These are phyloP conservation scores for Heliocybe sulcata DNA, from an alignment of 1,284 basidiomycete genomes.

Conservation along the genomic window DNA sequence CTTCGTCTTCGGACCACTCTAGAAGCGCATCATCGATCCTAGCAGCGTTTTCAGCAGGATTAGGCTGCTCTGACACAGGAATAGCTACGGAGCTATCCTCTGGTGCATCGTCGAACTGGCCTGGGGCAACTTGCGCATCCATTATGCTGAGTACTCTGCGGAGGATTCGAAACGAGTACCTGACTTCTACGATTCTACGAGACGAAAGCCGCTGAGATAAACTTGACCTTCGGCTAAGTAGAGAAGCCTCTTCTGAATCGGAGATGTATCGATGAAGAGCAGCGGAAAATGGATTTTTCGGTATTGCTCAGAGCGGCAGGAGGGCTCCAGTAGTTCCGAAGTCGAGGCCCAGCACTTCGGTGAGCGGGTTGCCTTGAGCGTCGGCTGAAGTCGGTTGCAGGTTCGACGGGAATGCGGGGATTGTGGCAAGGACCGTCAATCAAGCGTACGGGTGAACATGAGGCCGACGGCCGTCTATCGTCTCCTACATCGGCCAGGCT, in stretches of 20 bases:
- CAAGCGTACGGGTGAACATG: neutral
- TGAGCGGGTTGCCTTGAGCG: too few species aligned
- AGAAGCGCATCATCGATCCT: slow-evolving; percentile 37
- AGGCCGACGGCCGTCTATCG: neutral
- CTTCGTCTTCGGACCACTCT: slow-evolving; percentile 30
- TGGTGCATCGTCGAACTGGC: slow-evolving; percentile 50
- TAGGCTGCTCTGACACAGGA: neutral
- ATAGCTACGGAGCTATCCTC: slow-evolving; percentile 7
- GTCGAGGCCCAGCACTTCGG: too few species aligned
- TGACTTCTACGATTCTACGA: neutral
- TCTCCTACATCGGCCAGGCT: neutral
- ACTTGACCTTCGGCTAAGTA: neutral
- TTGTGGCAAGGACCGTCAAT: neutral
- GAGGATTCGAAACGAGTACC: neutral
- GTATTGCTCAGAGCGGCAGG: too few species aligned
- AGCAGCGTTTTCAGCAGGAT: neutral
- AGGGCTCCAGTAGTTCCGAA: too few species aligned
- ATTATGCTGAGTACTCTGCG: neutral
- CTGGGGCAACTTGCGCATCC: slow-evolving; percentile 22
- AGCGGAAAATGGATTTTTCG: neutral
- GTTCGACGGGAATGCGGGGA: too few species aligned
- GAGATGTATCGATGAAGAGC: neutral
- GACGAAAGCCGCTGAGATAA: neutral
- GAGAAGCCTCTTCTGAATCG: neutral
- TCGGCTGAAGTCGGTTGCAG: too few species aligned